A percentile compares a stretch with the other conserved stretches of the same genome.
Conservation (phyloP, 306 rosid species). For the Cercis canadensis region DNA sequence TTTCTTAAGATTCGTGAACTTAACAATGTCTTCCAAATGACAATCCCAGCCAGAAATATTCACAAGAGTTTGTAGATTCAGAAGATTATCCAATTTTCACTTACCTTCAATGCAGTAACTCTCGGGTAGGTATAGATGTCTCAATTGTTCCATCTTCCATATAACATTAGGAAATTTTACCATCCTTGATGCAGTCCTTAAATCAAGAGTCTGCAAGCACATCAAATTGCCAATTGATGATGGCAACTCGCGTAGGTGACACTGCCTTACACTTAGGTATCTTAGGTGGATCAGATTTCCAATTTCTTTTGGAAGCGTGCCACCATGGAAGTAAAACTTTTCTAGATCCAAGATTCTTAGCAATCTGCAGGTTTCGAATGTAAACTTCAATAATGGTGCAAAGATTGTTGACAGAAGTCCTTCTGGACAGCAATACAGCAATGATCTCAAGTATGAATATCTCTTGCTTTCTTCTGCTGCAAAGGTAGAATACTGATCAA, state of each 20-base stretch:
- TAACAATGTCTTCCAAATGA: neutral
- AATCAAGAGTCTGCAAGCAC: conserved; percentile 48
- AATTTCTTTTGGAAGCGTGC: conserved; percentile 47
- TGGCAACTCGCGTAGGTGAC: conserved; percentile 34
- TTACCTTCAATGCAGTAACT: neutral
- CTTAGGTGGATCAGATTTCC: conserved; percentile 54
- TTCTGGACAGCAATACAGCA: neutral
- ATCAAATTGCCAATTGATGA: conserved; percentile 52
- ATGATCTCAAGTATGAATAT: neutral
- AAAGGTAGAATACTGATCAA: no score
- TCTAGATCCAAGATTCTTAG: conserved; percentile 63
- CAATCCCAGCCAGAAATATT: conserved; percentile 1
- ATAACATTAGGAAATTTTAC: conserved; percentile 4
- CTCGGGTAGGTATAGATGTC: conserved; percentile 38
- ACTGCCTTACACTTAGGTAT: conserved; percentile 44
- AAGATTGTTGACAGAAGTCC: neutral
- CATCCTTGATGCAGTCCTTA: neutral
- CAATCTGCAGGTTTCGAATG: conserved; percentile 38
- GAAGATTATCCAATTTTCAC: neutral
- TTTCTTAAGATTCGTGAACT: conserved; percentile 10
- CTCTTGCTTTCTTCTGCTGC: no score
- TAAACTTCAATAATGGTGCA: conserved; percentile 2
- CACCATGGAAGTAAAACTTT: conserved; percentile 20
- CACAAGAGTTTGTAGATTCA: conserved; percentile 29
- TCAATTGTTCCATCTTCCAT: conserved; percentile 23